phyloP scores from a whole-genome alignment of 2,329 filamentous ascomycete genomes.

The Metarhizium humberi region DNA sequence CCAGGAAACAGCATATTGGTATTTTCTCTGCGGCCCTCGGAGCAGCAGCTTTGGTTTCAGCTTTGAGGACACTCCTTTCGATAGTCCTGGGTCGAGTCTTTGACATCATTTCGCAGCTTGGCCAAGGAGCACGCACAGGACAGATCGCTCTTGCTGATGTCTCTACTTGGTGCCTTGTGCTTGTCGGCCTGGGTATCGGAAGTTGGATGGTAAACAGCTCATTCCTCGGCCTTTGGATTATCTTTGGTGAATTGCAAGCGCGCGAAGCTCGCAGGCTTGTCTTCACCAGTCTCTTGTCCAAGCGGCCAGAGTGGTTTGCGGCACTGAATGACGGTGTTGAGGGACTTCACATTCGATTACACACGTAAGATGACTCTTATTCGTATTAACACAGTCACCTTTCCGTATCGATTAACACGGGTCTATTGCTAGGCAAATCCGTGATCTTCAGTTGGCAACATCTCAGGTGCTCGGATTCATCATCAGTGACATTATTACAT shows the following conservation, averaged over 20 bases:
- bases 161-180: slow-evolving; percentile 49
- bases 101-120: slow-evolving; percentile 58
- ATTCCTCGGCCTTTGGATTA: slow-evolving; percentile 63
- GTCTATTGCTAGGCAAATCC: slow-evolving; percentile 54
- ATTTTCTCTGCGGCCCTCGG: slow-evolving; percentile 45
- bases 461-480: slow-evolving; percentile 71
- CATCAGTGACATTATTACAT: slow-evolving; percentile 54
- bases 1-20: slow-evolving; percentile 47
- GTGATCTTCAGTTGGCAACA: slow-evolving; percentile 71
- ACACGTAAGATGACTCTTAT: slow-evolving; percentile 48
- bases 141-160: slow-evolving; percentile 45
- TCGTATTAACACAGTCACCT: background rate
- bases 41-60: slow-evolving; percentile 49
- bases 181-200: slow-evolving; percentile 53
- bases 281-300: slow-evolving; percentile 60
- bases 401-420: background rate
- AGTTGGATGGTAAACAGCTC: slow-evolving; percentile 59
- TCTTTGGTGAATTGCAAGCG: slow-evolving; percentile 75
- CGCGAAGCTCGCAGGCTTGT: slow-evolving; percentile 52
- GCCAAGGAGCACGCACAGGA: slow-evolving; percentile 39
- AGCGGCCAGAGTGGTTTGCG: slow-evolving; percentile 79
- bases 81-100: slow-evolving; percentile 70
- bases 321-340: slow-evolving; percentile 59
- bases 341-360: slow-evolving; percentile 60
- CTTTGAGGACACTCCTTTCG: slow-evolving; percentile 55